Evolutionary conservation across 768 basidiomycete genomes (phyloP).

Genomic region (Leccinum arenicola): DNA sequence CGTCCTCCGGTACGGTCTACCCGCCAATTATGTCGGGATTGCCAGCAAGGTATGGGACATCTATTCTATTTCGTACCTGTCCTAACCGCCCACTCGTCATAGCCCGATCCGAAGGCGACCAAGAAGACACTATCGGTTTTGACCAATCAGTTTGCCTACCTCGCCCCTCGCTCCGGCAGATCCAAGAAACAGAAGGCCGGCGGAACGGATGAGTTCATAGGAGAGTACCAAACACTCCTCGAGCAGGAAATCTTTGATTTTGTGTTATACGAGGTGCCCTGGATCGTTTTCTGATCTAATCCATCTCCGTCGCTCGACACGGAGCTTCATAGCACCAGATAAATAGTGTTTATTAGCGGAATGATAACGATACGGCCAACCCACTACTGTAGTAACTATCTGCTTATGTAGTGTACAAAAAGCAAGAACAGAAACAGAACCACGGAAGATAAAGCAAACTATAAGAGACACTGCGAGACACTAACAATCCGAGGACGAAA

Average conservation of each 20-base stretch:
- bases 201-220: constrained; percentile 67
- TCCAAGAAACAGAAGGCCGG: constrained; percentile 35
- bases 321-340: constrained; percentile 16
- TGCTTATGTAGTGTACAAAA: constrained; percentile 42
- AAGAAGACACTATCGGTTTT: constrained; percentile 76
- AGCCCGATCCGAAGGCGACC: constrained; percentile 86
- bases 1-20: constrained; percentile 91
- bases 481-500: constrained; percentile 15
- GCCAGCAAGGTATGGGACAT: constrained; percentile 62
- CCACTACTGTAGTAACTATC: constrained; percentile 50
- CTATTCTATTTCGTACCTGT: neutral
- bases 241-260: constrained; percentile 98
- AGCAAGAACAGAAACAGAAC: constrained; percentile 22
- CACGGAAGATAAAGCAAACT: constrained; percentile 25
- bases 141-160: constrained; percentile 77
- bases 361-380: constrained; percentile 60
- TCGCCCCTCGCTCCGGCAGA: constrained; percentile 63
- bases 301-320: neutral
- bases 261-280: constrained; percentile 90
- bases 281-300: constrained; percentile 62
- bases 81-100: constrained; percentile 3
- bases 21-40: constrained; percentile 84
- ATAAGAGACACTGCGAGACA: constrained; percentile 14
- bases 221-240: constrained; percentile 90
- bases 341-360: constrained; percentile 52